These are phyloP conservation scores for Lasiosphaeris hirsuta DNA, from an alignment of 495 filamentous ascomycete species.

Conservation along the genomic window DNA sequence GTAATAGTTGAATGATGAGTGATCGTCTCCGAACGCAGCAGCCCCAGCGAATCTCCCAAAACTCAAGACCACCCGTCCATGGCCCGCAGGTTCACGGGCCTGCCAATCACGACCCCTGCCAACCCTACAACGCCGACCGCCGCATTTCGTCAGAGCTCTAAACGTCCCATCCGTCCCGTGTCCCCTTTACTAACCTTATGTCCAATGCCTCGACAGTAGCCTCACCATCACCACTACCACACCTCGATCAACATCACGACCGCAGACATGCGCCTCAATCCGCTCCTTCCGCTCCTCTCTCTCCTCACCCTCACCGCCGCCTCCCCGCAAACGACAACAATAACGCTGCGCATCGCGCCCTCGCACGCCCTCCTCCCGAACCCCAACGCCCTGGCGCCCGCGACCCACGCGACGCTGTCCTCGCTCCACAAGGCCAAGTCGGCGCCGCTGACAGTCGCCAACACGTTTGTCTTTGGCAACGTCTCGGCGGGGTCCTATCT, in stretches of 20 bases:
- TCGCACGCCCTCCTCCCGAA: conserved; percentile 47
- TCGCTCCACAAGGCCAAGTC: conserved; percentile 44
- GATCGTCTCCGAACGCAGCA: too few species aligned
- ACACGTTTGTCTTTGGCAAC: conserved; percentile 71
- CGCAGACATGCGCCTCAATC: conserved; percentile 12
- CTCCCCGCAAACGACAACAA: conserved; percentile 17
- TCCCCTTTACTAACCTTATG: not conserved
- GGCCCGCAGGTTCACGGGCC: not conserved
- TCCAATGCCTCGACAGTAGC: not conserved
- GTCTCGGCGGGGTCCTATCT: conserved; percentile 68
- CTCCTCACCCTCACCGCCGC: conserved; percentile 16
- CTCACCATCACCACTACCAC: not conserved
- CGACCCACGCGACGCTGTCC: conserved; percentile 70
- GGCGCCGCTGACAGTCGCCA: conserved; percentile 61
- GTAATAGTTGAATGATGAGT: too few species aligned
- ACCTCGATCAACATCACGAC: conserved; percentile 1
- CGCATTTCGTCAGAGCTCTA: conserved; percentile 9
- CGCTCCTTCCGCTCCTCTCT: conserved; percentile 6
- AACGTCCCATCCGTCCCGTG: too few species aligned
- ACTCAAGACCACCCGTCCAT: not conserved
- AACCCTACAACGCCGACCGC: not conserved
- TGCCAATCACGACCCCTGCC: not conserved
- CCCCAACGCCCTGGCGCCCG: conserved; percentile 56
- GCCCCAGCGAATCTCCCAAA: not conserved
- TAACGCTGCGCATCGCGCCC: conserved; percentile 46